phyloP scores from a whole-genome alignment of 2,329 filamentous ascomycete species.

The Trichoderma afroharzianum region DNA sequence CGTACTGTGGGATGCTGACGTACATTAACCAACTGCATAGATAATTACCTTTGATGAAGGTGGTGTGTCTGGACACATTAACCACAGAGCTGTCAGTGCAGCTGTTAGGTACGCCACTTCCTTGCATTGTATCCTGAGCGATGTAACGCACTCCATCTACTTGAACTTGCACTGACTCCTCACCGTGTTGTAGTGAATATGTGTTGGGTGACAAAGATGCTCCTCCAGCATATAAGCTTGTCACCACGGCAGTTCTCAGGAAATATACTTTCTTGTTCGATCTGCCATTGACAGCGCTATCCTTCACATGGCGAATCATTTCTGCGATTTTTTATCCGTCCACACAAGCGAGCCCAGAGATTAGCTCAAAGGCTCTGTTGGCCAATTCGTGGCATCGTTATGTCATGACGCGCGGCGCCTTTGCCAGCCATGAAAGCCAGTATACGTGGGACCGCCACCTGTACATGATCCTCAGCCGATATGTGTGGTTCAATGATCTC shows the following conservation, averaged over 20 bases:
- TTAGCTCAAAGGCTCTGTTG: conserved; percentile 30
- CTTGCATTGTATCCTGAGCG: background rate
- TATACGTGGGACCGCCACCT: conserved; percentile 40
- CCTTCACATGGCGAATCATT: conserved; percentile 28
- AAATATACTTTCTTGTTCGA: conserved; percentile 39
- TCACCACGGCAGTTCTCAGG: conserved; percentile 33
- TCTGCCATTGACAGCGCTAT: conserved; percentile 35
- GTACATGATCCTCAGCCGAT: conserved; percentile 38
- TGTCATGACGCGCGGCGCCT: conserved; percentile 33
- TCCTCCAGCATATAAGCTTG: conserved; percentile 35
- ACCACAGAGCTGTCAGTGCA: conserved; percentile 38
- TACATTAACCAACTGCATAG: conserved; percentile 20
- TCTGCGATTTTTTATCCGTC: conserved; percentile 22
- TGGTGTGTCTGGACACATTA: conserved; percentile 39
- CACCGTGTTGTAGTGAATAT: conserved; percentile 25
- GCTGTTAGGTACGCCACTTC: conserved; percentile 33
- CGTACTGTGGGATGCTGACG: background rate
- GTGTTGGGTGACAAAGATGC: conserved; percentile 27
- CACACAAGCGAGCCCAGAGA: conserved; percentile 11
- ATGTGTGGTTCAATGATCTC: conserved; percentile 39
- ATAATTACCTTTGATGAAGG: conserved; percentile 41
- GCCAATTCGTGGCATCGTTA: conserved; percentile 37
- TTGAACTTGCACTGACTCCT: background rate
- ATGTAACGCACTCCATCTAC: background rate
- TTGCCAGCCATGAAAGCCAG: conserved; percentile 37